Conservation (phyloP, 2,329 filamentous ascomycete genomes). For the Botrytis porri region DNA sequence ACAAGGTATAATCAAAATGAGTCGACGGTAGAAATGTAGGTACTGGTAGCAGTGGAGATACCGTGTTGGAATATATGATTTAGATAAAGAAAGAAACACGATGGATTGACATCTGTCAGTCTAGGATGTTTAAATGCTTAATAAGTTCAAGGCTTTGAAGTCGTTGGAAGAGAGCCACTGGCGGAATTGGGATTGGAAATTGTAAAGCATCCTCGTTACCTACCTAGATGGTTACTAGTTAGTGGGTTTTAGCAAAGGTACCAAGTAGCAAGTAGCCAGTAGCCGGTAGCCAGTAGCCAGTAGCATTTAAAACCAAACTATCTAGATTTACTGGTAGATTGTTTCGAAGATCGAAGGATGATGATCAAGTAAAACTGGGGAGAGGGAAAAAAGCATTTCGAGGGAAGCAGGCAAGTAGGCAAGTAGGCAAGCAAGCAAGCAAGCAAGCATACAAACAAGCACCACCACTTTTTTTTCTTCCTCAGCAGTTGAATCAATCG, state of each 20-base stretch:
- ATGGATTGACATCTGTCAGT: background rate
- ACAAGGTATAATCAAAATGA: background rate
- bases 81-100: background rate
- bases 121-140: background rate
- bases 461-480: background rate
- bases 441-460: background rate
- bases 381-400: background rate
- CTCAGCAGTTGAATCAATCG: background rate
- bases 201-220: background rate
- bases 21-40: background rate
- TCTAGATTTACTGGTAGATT: background rate
- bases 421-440: background rate
- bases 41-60: background rate
- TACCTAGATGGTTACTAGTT: background rate
- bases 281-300: background rate
- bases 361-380: background rate
- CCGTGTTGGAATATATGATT: background rate
- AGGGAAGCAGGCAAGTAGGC: background rate
- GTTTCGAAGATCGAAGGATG: slow-evolving; percentile 1
- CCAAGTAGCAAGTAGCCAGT: background rate
- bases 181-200: background rate
- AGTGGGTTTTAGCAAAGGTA: background rate
- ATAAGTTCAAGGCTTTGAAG: background rate
- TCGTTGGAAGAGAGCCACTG: background rate
- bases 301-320: background rate